phyloP scores from a whole-genome alignment of 176 grass and related monocot species.

The Eragrostis nindensis region DNA sequence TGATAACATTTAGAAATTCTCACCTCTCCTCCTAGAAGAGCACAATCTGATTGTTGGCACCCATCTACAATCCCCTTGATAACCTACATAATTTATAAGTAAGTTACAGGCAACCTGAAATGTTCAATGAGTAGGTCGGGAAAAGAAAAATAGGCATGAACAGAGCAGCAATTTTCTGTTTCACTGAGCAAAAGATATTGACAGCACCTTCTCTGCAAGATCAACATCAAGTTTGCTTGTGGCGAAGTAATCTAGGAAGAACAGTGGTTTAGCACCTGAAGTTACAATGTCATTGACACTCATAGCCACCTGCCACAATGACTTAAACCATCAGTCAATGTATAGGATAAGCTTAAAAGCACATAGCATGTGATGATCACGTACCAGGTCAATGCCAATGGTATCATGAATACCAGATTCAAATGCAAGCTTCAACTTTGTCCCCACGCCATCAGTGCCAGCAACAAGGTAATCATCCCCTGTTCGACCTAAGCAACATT shows the following conservation, averaged over 20 bases:
- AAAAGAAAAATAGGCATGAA: not conserved
- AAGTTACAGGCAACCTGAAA: not conserved
- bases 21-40: conserved; percentile 89
- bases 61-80: conserved; percentile 92
- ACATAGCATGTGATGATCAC: not conserved
- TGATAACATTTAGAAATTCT: conserved; percentile 4
- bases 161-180: not conserved
- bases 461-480: conserved; percentile 83
- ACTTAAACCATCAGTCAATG: not conserved
- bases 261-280: conserved; percentile 86
- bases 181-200: not conserved
- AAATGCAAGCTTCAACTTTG: conserved; percentile 95
- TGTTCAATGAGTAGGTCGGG: not conserved
- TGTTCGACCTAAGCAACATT: conserved; percentile 29
- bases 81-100: conserved; percentile 50
- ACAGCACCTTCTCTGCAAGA: conserved; percentile 86
- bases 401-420: conserved; percentile 97
- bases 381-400: conserved; percentile 94
- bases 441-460: conserved; percentile 91
- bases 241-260: conserved; percentile 95
- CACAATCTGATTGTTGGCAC: conserved; percentile 86
- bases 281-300: conserved; percentile 98
- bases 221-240: conserved; percentile 92
- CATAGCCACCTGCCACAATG: conserved; percentile 78
- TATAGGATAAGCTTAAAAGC: not conserved